Percentiles rank a stretch among this genome's conserved stretches.
These are phyloP conservation scores for Lepidium campestre DNA, from an alignment of 441 rosid species.

Conservation along the genomic window DNA sequence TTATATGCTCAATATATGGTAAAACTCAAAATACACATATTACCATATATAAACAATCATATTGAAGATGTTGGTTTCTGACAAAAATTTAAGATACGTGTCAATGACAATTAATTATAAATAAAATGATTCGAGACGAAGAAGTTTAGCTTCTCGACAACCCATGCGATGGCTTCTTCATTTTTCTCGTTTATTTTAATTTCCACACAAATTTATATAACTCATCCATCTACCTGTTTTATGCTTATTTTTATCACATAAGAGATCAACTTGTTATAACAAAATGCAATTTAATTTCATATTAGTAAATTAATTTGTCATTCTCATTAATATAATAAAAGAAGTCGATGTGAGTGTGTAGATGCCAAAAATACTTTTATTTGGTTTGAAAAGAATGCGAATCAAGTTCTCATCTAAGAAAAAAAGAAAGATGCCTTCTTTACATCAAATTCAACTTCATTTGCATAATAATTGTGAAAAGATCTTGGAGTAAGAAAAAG, in stretches of 20 bases:
- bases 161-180: too few species aligned
- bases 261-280: conserved; percentile 12
- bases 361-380: not conserved
- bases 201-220: not conserved
- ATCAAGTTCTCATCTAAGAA: conserved; percentile 13
- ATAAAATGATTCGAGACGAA: too few species aligned
- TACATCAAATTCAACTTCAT: conserved; percentile 1
- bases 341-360: not conserved
- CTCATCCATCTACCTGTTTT: not conserved
- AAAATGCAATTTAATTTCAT: conserved; percentile 1
- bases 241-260: not conserved
- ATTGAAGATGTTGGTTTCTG: too few species aligned
- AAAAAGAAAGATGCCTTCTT: conserved; percentile 1
- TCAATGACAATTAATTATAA: too few species aligned
- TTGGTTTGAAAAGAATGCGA: conserved; percentile 1
- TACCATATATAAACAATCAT: not conserved
- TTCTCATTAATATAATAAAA: not conserved
- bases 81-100: too few species aligned
- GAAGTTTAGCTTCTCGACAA: too few species aligned
- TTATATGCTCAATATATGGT: too few species aligned
- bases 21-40: not conserved
- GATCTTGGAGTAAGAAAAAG: not conserved
- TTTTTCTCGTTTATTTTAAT: too few species aligned
- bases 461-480: not conserved
- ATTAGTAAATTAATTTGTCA: not conserved